These are phyloP conservation scores for Rubroboletus satanas DNA, from an alignment of 768 basidiomycete species.

Conservation along the genomic window DNA sequence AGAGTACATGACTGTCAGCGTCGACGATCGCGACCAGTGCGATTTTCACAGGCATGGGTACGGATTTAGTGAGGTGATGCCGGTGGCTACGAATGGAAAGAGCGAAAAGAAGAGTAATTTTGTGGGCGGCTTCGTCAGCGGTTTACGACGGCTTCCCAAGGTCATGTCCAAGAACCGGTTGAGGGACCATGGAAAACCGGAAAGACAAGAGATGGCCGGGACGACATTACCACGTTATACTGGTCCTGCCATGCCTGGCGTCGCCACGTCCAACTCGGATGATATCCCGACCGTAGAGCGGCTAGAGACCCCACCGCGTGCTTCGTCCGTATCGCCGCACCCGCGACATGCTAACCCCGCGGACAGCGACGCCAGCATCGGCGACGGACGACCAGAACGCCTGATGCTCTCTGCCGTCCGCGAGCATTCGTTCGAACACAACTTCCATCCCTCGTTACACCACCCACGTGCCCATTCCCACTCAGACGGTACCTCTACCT, in stretches of 20 bases:
- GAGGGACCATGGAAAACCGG: constrained; percentile 23
- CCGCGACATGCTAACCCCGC: constrained; percentile 10
- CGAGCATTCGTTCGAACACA: constrained; percentile 23
- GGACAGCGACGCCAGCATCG: constrained; percentile 21
- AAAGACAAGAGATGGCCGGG: constrained; percentile 17
- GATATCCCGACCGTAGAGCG: constrained; percentile 30
- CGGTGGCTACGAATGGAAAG: constrained; percentile 22
- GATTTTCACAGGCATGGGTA: constrained; percentile 17
- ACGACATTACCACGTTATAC: constrained; percentile 19
- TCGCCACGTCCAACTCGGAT: constrained; percentile 24
- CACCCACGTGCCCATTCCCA: constrained; percentile 17
- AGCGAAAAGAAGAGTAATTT: constrained; percentile 29
- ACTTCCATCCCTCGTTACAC: constrained; percentile 10
- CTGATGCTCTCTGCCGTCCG: constrained; percentile 24
- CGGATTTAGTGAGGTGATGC: constrained; percentile 24
- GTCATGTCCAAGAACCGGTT: constrained; percentile 32
- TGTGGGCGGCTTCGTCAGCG: constrained; percentile 30
- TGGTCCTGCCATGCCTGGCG: constrained; percentile 17
- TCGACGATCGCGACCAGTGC: constrained; percentile 22
- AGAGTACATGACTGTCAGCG: constrained; percentile 34
- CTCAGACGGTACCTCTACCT: constrained; percentile 20
- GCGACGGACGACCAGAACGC: constrained; percentile 25
- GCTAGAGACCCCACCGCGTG: constrained; percentile 23
- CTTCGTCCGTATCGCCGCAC: constrained; percentile 24
- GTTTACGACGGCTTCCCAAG: constrained; percentile 30